These are phyloP conservation scores for Wickerhamiella lipophila DNA, from an alignment of 805 yeast species.

Conservation along the genomic window DNA sequence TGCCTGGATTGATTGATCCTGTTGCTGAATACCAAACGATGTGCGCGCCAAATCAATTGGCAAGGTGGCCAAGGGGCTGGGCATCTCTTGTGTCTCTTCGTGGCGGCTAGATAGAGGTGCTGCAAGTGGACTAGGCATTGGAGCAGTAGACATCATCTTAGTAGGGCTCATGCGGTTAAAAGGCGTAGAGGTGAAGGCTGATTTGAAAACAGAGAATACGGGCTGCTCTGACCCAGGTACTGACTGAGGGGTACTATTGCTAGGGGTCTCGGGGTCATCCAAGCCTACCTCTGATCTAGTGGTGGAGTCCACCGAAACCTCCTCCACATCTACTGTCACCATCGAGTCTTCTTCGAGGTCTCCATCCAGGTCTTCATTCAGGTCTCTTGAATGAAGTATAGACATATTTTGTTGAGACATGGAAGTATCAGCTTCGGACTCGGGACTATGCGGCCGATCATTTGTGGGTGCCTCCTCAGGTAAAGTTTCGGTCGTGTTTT, in stretches of 20 bases:
- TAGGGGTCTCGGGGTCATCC: constrained; percentile 8
- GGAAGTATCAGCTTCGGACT: background rate
- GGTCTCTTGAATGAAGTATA: background rate
- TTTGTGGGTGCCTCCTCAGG: too few species aligned
- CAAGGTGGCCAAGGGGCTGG: background rate
- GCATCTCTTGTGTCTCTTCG: background rate
- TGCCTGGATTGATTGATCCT: background rate
- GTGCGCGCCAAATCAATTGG: constrained; percentile 7
- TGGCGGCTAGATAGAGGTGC: background rate
- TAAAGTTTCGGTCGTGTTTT: too few species aligned
- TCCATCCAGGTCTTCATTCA: too few species aligned
- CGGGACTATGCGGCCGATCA: background rate
- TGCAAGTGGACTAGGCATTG: constrained; percentile 4
- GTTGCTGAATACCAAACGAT: constrained; percentile 1
- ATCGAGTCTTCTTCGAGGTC: too few species aligned
- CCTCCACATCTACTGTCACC: constrained; percentile 5
- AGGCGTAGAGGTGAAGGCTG: constrained; percentile 8
- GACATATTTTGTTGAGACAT: background rate
- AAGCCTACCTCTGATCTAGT: background rate
- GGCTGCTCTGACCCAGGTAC: background rate
- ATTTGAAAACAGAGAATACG: background rate
- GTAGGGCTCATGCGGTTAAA: background rate
- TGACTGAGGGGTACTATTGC: background rate
- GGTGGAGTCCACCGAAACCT: background rate
- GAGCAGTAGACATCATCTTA: background rate